phyloP scores from a whole-genome alignment of 768 basidiomycete species.

The Leccinum sublutescens region DNA sequence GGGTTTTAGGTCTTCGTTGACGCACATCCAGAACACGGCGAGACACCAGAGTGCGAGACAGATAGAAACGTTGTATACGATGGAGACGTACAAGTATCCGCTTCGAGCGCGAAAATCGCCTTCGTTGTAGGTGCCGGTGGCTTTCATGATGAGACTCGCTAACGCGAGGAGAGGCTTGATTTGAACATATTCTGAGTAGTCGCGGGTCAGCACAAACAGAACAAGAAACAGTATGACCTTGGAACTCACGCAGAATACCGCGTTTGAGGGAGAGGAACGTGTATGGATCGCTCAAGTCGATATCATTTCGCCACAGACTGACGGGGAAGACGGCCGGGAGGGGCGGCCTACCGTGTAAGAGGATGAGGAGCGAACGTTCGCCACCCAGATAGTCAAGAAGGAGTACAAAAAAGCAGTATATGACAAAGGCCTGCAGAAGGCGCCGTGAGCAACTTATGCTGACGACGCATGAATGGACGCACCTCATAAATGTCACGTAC shows the following conservation, averaged over 20 bases:
- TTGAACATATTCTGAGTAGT: conserved; percentile 85
- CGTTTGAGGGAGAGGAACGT: conserved; percentile 92
- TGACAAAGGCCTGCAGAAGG: conserved; percentile 74
- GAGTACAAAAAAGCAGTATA: conserved; percentile 88
- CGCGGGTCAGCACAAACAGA: not conserved
- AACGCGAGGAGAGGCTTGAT: conserved; percentile 89
- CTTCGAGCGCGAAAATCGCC: conserved; percentile 82
- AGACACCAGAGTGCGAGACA: conserved; percentile 84
- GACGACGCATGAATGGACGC: conserved; percentile 19
- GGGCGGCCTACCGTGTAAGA: conserved; percentile 87
- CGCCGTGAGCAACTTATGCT: not conserved
- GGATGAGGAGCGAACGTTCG: conserved; percentile 88
- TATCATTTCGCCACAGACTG: conserved; percentile 76
- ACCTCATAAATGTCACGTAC: conserved; percentile 97
- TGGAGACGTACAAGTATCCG: conserved; percentile 88
- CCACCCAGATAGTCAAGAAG: conserved; percentile 86
- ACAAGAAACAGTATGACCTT: not conserved
- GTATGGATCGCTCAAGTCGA: conserved; percentile 94
- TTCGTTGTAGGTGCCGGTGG: conserved; percentile 83
- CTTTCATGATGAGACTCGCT: conserved; percentile 84
- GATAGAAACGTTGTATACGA: conserved; percentile 83
- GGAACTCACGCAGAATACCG: conserved; percentile 79
- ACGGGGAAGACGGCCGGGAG: conserved; percentile 86
- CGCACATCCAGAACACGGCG: conserved; percentile 96
- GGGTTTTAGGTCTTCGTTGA: conserved; percentile 83